Percentiles rank a stretch among this genome's conserved stretches.
These are phyloP conservation scores for Triadica sebifera DNA, from an alignment of 345 rosid species.

Conservation along the genomic window DNA sequence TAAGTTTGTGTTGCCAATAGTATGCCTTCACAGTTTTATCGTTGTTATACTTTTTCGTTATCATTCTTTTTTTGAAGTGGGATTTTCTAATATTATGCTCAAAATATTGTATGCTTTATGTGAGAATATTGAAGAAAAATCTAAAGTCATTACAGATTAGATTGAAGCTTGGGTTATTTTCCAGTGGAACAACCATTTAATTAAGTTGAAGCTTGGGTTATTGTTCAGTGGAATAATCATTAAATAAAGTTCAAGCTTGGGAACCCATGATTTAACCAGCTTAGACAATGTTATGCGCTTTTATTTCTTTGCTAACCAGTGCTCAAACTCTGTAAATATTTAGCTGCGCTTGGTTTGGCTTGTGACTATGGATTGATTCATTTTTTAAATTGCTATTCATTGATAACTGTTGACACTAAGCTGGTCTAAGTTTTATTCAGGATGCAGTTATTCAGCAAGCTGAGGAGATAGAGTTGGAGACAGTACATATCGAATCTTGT, in stretches of 20 bases:
- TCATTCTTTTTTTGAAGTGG: background rate
- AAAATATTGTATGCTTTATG: background rate
- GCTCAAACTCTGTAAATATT: background rate
- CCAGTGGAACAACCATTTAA: no score
- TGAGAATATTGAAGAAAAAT: background rate
- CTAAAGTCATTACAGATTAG: background rate
- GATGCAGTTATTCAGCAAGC: slow-evolving; percentile 30
- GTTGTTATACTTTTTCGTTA: background rate
- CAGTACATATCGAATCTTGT: background rate
- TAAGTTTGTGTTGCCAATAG: background rate
- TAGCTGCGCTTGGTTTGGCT: background rate
- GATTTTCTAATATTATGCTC: background rate
- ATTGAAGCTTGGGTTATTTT: background rate
- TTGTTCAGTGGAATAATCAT: background rate
- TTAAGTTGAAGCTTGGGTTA: background rate
- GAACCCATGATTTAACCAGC: background rate
- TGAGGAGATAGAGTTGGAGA: slow-evolving; percentile 24
- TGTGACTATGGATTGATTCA: background rate
- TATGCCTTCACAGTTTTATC: background rate
- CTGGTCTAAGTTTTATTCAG: slow-evolving; percentile 36
- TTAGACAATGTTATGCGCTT: background rate
- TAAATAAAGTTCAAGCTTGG: background rate
- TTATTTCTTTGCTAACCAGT: background rate
- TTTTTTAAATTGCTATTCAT: slow-evolving; percentile 5
- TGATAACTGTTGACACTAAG: slow-evolving; percentile 26